Conservation (phyloP, 1,139 yeast species). For the Protomyces pachydermus region DNA sequence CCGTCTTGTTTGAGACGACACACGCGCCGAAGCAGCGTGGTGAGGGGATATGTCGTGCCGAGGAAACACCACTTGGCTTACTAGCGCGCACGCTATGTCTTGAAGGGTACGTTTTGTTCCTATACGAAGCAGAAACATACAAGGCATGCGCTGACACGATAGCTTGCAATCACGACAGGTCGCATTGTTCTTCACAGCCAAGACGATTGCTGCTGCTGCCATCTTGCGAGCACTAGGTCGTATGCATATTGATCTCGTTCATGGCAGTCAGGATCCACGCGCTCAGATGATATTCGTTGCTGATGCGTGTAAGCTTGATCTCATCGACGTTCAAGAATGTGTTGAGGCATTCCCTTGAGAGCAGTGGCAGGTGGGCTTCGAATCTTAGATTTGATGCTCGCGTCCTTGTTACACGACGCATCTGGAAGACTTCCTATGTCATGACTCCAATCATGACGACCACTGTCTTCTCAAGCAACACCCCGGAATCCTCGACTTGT, state of each 20-base stretch:
- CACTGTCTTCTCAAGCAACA: neutral
- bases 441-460: neutral
- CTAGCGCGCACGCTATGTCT: constrained; percentile 1
- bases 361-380: neutral
- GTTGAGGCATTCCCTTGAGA: neutral
- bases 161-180: neutral
- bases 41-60: neutral
- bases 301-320: neutral
- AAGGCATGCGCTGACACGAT: neutral
- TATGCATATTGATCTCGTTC: neutral
- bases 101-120: neutral
- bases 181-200: constrained; percentile 9
- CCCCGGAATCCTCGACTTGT: too few species aligned
- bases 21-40: neutral
- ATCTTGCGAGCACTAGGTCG: neutral
- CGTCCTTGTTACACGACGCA: too few species aligned
- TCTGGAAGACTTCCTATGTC: neutral
- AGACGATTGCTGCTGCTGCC: constrained; percentile 11
- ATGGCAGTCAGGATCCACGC: neutral
- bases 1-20: neutral
- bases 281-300: neutral
- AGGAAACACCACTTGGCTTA: constrained; percentile 15
- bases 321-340: neutral
- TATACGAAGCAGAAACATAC: neutral
- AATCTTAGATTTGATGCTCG: too few species aligned